Conservation (phyloP, 1,284 basidiomycete species). For the Sporisorium iseilematis-ciliati region DNA sequence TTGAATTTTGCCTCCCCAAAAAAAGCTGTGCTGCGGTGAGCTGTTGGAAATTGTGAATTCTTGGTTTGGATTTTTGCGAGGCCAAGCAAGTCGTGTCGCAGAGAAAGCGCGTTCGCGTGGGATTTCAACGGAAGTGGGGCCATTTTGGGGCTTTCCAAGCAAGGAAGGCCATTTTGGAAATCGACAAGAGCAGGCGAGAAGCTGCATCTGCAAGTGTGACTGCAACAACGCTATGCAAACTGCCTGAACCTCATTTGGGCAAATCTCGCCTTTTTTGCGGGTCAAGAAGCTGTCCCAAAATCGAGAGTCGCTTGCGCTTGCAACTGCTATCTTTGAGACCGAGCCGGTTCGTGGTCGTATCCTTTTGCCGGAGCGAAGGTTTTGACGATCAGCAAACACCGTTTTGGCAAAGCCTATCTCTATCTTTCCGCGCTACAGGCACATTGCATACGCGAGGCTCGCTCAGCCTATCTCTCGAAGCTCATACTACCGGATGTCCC, state of each 20-base stretch:
- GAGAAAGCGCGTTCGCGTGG: constrained; percentile 18
- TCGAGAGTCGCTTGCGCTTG: background rate
- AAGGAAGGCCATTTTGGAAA: background rate
- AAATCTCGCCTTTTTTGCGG: background rate
- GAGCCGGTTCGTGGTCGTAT: no score
- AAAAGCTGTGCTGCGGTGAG: constrained; percentile 4
- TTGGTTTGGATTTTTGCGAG: no score
- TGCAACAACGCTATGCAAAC: background rate
- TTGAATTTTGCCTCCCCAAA: background rate
- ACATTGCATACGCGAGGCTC: constrained; percentile 5
- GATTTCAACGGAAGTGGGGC: constrained; percentile 6
- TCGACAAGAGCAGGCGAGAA: constrained; percentile 1
- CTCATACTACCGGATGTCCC: no score
- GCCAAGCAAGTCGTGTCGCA: background rate
- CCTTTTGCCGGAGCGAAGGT: background rate
- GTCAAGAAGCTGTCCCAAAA: no score
- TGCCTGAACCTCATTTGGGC: background rate
- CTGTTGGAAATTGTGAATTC: background rate
- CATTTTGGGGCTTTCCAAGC: constrained; percentile 1
- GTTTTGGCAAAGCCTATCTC: constrained; percentile 6
- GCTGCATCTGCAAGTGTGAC: background rate
- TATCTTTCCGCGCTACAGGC: background rate
- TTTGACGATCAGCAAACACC: constrained; percentile 6
- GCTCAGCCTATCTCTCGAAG: background rate
- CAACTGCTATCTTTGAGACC: background rate